Base-by-base conservation (phyloP, 208 protist species). In the Borovskyia barvae region DNA sequence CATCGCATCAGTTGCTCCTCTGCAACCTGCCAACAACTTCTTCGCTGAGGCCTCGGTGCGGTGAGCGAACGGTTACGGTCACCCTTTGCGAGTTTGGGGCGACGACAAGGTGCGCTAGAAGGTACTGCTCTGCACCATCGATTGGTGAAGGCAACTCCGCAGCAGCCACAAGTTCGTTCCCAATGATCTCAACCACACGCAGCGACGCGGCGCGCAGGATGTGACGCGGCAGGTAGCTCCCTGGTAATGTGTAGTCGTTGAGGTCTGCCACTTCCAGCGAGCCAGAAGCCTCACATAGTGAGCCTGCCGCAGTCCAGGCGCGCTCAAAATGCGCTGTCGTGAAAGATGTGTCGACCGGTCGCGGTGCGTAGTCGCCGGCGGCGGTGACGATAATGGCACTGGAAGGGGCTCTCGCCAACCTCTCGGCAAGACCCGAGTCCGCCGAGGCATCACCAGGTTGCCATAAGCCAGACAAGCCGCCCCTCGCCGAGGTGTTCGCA, bases 151-250 rank as follows among this genome's bases (percentile, higher is more conserved):
- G 25, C 19, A 32, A 25, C 58, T 59, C 41, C 15, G 77, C 80
- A 9, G 77, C 80, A 9, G 74, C 77, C 37, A 87, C 85, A 14
- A 79, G 20, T 56, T 91, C 77, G 24, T 55, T 73, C 17, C 72
- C 72, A 41, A 87, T 91, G 8, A 87, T 69, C 55, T 91, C 71
- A 28, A 91, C 73, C 8, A 85, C 66, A 9, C 67, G 41, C 46
- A 85, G 48, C 15, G 72, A 72, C 14, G 67, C 75, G 24, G 63
- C 47, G 11, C 60, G 56, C 36, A 66, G 60, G 43, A 82, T 46
- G 46, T 65, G 28, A 24, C 68, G 55, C 36, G 72, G 68, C 40
- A 59, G 25, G n/a, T 15, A 22, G 3, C 59, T 32, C 12, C 32
- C 29, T 5, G n/a, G 7, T 1, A 30, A n/a, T 4, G 40, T 28